Conservation (phyloP, 1,284 basidiomycete genomes). For the Austroboletus novae-zelandiae region DNA sequence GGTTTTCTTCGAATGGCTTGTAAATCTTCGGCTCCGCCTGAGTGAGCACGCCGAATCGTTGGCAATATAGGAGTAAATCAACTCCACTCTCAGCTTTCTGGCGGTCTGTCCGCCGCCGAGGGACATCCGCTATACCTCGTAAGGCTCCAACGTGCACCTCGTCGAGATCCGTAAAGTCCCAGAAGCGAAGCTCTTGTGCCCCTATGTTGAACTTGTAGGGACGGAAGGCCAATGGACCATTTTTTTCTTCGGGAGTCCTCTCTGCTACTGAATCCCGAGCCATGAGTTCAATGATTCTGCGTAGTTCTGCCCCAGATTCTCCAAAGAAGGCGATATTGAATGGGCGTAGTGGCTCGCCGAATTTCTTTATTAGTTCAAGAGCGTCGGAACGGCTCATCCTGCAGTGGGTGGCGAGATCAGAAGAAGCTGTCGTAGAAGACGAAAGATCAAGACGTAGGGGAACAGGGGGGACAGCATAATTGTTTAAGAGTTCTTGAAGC, state of each 20-base stretch:
- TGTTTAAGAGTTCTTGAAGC: not conserved
- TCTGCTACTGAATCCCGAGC: not conserved
- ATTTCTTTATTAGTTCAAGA: not conserved
- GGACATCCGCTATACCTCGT: not conserved
- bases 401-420: not conserved
- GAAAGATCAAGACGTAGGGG: not conserved
- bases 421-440: not conserved
- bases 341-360: not conserved
- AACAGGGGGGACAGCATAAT: not conserved
- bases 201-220: not conserved
- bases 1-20: conserved; percentile 23
- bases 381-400: not conserved
- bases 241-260: not conserved
- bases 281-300: conserved; percentile 3
- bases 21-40: conserved; percentile 19
- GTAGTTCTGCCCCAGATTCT: not conserved
- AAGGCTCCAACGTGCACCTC: not conserved
- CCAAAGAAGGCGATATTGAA: not conserved
- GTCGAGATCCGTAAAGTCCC: not conserved
- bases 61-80: conserved; percentile 31
- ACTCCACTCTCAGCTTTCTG: conserved; percentile 14
- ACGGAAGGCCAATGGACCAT: no score
- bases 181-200: no score
- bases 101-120: no score
- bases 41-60: conserved; percentile 23